A percentile compares a stretch with the other conserved stretches of the same genome.
Evolutionary conservation across 2,329 filamentous ascomycete species (phyloP).

Genomic region (Fusarium sarcochroum): DNA sequence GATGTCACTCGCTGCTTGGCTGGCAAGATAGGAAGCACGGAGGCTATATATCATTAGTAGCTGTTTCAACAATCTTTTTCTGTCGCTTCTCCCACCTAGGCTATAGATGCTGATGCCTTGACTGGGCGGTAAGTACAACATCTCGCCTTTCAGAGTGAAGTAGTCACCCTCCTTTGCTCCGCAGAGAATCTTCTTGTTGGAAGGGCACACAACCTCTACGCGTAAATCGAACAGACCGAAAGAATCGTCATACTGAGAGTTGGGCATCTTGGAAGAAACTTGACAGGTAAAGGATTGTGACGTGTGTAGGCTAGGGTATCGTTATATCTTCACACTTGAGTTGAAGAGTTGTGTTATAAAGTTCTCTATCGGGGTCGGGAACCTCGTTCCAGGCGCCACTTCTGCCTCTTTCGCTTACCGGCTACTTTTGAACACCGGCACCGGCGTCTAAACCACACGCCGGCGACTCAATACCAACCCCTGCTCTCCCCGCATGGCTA

Average conservation of each 20-base stretch:
- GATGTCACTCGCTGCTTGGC: slow-evolving; percentile 5
- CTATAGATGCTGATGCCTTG: slow-evolving; percentile 1
- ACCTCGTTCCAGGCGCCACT: too few species aligned
- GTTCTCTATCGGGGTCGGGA: too few species aligned
- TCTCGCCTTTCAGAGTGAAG: not conserved
- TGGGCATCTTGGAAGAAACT: not conserved
- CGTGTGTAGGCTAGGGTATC: too few species aligned
- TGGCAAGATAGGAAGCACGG: not conserved
- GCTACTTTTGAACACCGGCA: too few species aligned
- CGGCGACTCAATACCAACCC: too few species aligned
- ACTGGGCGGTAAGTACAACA: not conserved
- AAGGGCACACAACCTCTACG: not conserved
- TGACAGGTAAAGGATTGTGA: too few species aligned
- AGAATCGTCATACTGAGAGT: not conserved
- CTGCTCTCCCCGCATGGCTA: too few species aligned
- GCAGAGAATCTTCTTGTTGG: not conserved
- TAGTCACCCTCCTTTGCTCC: slow-evolving; percentile 1
- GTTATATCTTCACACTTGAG: too few species aligned
- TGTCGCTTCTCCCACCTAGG: not conserved
- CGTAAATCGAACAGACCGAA: slow-evolving; percentile 1
- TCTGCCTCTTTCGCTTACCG: too few species aligned
- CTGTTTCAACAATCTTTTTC: rapidly evolving
- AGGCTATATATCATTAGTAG: not conserved
- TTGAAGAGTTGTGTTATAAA: too few species aligned
- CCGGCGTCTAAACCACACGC: too few species aligned